Percentiles rank a stretch among this genome's conserved stretches.
Conservation (phyloP, 1,139 yeast species). For the Sugiyamaella castrensis region DNA sequence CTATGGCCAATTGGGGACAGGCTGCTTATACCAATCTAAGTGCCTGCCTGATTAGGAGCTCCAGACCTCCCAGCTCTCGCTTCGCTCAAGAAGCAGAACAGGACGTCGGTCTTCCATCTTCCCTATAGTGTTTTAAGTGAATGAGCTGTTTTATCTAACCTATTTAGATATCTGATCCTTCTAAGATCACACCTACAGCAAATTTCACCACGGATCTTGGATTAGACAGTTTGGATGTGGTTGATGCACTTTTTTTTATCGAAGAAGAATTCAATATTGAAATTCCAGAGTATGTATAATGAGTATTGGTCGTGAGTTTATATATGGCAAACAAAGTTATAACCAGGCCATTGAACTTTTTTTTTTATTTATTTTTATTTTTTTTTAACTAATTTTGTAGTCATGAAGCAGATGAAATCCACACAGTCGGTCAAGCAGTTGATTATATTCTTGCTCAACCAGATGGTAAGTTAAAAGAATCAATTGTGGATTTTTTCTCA, state of each 20-base stretch:
- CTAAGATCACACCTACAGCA: constrained; percentile 47
- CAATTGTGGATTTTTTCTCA: not conserved
- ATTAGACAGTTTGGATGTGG: constrained; percentile 82
- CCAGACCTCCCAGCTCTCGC: too few relatives aligned
- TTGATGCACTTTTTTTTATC: constrained; percentile 84
- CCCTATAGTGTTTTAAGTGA: too few relatives aligned
- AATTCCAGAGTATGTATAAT: constrained; percentile 61
- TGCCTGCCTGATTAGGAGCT: too few relatives aligned
- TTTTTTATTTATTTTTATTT: too few relatives aligned
- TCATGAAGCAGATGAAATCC: constrained; percentile 79
- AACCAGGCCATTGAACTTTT: too few relatives aligned
- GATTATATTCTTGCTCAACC: constrained; percentile 74
- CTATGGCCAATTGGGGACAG: too few relatives aligned
- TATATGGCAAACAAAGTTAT: not conserved
- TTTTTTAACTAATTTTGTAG: constrained; percentile 17
- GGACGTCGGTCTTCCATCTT: too few relatives aligned
- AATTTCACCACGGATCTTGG: constrained; percentile 74
- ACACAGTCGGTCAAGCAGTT: constrained; percentile 82
- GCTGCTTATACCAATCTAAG: too few relatives aligned
- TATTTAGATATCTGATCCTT: constrained; percentile 52
- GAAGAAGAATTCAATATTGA: constrained; percentile 66
- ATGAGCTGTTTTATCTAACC: too few relatives aligned
- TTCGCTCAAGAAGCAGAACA: too few relatives aligned
- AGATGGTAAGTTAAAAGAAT: constrained; percentile 41
- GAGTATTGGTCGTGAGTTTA: not conserved